Evolutionary conservation across 2,329 filamentous ascomycete species (phyloP), one percentile per base, ranked within the genome.

Genomic region (Fusarium sp.): DNA sequence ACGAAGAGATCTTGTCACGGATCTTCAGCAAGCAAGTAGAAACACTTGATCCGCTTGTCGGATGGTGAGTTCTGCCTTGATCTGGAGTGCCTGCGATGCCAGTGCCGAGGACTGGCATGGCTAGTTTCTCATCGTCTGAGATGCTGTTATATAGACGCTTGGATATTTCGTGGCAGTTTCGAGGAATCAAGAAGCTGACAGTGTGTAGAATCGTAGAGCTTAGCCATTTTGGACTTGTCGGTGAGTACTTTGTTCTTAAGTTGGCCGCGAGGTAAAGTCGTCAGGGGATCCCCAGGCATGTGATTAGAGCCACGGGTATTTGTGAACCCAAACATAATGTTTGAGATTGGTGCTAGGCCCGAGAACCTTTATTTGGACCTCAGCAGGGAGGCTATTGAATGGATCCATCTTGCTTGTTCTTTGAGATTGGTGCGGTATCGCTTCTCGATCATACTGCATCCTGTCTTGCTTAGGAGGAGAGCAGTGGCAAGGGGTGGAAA

Each of bases 311-410:
- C 39, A 7, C 39, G 22, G 8, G 22, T 15, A 0, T 42, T n/a
- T n/a, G 6, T n/a, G 0, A 44, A 4, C n/a, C n/a, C 6, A 41
- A n/a, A 22, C 7, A n/a, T n/a, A 4, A 41, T n/a, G 4, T n/a
- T 32, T 32, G 30, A 14, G 30, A 7, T 14, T 32, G 13, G 13
- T 14, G 30, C 30, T 32, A 7, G 2, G 30, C 30, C 4, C 26
- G n/a, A n/a, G n/a, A n/a, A n/a, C n/a, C n/a, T n/a, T n/a, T n/a
- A n/a, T n/a, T n/a, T n/a, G 30, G 30, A 14, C 30, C 13, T 32
- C 30, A 32, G 30, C 30, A 32, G 30, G 30, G 30, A 32, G 30
- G 30, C 13, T 14, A 5, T 32, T 3, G 30, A 32, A 32, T 2
- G 30, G 13, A 32, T 32, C 13, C 30, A 14, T 32, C 30, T 32